Conservation (phyloP, 495 filamentous ascomycete genomes). For the Cercophora samala region DNA sequence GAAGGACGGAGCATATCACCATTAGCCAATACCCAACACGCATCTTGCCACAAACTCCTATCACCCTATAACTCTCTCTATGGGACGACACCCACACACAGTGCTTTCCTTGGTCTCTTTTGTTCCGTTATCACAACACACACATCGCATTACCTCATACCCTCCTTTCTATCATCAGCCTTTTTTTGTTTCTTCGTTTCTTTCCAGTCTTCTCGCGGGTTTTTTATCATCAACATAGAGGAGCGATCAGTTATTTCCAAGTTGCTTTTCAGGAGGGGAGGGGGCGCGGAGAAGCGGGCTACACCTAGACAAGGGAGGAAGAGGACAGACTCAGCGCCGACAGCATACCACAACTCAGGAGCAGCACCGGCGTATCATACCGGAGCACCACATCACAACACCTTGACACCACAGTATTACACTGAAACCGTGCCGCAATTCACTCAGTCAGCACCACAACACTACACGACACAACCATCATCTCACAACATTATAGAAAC, state of each 20-base stretch:
- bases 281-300: neutral
- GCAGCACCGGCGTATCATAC: neutral
- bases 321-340: neutral
- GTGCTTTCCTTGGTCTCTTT: neutral
- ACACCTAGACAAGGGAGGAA: neutral
- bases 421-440: neutral
- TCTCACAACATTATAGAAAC: neutral
- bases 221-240: constrained; percentile 5
- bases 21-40: neutral
- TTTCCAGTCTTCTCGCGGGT: constrained; percentile 1
- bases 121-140: neutral
- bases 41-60: neutral
- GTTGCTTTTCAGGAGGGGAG: neutral
- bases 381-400: no score
- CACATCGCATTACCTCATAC: constrained; percentile 4
- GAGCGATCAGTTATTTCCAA: neutral
- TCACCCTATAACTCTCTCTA: neutral
- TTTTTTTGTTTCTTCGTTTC: constrained; percentile 11
- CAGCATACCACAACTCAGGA: neutral
- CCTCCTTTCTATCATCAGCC: constrained; percentile 7
- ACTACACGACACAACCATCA: neutral
- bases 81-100: neutral
- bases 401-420: no score
- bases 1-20: neutral
- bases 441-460: neutral